Conservation (phyloP, 192 early-diverging fungal genomes). For the Chytriomyces sp. region DNA sequence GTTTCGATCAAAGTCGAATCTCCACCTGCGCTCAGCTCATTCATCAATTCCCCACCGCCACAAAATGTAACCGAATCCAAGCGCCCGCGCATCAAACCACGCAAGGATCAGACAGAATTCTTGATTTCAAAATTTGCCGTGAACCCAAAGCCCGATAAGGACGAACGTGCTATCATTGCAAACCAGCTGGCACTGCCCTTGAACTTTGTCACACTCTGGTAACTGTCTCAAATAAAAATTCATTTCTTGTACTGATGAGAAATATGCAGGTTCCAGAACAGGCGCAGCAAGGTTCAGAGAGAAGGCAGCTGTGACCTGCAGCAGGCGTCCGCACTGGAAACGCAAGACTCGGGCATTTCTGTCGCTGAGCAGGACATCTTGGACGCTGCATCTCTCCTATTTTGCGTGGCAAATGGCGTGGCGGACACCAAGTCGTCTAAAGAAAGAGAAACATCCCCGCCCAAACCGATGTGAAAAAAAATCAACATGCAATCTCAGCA, state of each 20-base stretch:
- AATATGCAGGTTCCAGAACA: conserved; percentile 2
- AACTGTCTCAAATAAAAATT: background rate
- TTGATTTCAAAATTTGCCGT: background rate
- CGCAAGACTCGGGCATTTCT: background rate
- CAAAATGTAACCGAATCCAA: background rate
- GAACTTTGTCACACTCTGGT: conserved; percentile 20
- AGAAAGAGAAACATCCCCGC: too few relatives aligned
- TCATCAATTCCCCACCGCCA: background rate
- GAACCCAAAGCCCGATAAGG: background rate
- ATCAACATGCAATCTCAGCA: too few relatives aligned
- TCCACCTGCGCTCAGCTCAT: background rate
- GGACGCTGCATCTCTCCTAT: background rate
- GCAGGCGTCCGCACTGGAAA: too few relatives aligned
- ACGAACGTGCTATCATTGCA: background rate
- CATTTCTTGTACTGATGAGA: background rate
- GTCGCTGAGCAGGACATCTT: background rate
- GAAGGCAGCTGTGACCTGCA: background rate
- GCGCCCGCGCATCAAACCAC: conserved; percentile 14
- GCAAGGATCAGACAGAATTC: background rate
- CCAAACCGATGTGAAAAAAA: too few relatives aligned
- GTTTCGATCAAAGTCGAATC: background rate
- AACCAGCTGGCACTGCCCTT: background rate
- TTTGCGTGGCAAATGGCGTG: background rate
- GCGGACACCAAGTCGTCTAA: too few relatives aligned
- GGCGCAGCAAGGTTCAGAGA: conserved; percentile 1